Conservation (phyloP, 1,284 basidiomycete species). For the Microbotryum scabiosae region DNA sequence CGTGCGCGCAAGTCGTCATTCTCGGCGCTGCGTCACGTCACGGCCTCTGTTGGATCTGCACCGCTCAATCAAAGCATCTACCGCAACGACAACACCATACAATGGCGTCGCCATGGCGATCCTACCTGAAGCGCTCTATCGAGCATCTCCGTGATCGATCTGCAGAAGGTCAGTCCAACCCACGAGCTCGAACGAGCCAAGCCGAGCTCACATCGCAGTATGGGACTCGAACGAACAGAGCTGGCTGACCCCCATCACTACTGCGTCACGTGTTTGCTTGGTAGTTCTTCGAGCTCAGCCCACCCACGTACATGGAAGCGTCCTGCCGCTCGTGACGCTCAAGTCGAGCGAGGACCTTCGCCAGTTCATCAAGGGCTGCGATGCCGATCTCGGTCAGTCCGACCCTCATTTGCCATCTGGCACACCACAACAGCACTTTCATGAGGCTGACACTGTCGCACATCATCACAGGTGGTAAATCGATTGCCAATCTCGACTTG, state of each 20-base stretch:
- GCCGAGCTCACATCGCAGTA: not conserved
- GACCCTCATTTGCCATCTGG: not conserved
- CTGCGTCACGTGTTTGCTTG: not conserved
- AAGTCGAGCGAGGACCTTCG: slow-evolving; percentile 53
- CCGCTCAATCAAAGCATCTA: too few relatives aligned
- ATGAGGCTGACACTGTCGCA: not conserved
- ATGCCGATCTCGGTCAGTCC: slow-evolving; percentile 61
- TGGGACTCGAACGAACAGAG: too few relatives aligned
- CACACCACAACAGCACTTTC: not conserved
- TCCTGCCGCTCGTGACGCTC: slow-evolving; percentile 43
- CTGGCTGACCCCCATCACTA: not conserved
- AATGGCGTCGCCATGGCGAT: slow-evolving; percentile 12
- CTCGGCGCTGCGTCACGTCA: too few relatives aligned
- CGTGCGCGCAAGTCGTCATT: too few relatives aligned
- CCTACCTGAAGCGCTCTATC: slow-evolving; percentile 24
- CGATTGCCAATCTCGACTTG: slow-evolving; percentile 59
- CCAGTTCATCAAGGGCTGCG: slow-evolving; percentile 64
- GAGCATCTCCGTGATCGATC: slow-evolving; percentile 20
- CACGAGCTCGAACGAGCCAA: not conserved
- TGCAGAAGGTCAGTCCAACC: slow-evolving; percentile 7
- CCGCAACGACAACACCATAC: too few relatives aligned
- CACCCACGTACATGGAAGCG: not conserved
- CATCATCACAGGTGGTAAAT: slow-evolving; percentile 55
- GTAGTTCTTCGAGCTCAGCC: slow-evolving; percentile 23
- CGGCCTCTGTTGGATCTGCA: too few relatives aligned